phyloP scores from a whole-genome alignment of 768 basidiomycete genomes.

The Saitozyma sp. region DNA sequence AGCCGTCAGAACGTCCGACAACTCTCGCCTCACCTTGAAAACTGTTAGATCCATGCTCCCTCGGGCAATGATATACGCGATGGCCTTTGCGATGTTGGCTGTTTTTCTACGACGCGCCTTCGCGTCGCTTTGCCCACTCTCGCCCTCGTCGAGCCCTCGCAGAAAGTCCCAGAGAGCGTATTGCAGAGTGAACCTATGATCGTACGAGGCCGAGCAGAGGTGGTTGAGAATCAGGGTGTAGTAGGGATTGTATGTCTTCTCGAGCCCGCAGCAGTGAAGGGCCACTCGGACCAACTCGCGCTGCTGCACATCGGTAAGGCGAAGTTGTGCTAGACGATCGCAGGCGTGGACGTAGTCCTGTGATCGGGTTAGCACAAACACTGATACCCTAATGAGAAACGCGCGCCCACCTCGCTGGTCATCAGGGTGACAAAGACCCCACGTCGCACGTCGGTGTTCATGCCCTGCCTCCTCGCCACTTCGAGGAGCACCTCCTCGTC shows the following conservation, averaged over 20 bases:
- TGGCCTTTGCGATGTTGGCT: conserved; percentile 75
- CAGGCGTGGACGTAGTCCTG: conserved; percentile 97
- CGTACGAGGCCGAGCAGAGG: conserved; percentile 73
- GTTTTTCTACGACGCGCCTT: conserved; percentile 26
- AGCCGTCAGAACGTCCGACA: neutral
- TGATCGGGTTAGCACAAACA: neutral
- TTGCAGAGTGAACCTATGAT: conserved; percentile 87
- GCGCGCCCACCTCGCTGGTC: conserved; percentile 79
- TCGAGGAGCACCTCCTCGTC: conserved; percentile 60
- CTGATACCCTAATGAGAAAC: neutral
- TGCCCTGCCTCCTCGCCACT: conserved; percentile 90
- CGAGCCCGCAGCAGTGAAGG: conserved; percentile 79
- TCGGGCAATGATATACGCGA: conserved; percentile 92
- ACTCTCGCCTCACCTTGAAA: conserved; percentile 67
- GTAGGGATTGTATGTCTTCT: conserved; percentile 90
- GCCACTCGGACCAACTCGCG: conserved; percentile 91
- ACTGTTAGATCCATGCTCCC: conserved; percentile 71
- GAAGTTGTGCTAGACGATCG: conserved; percentile 79
- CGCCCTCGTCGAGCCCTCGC: conserved; percentile 81
- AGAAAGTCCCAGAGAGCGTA: conserved; percentile 97
- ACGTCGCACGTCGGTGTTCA: conserved; percentile 95
- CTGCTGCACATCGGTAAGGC: conserved; percentile 83
- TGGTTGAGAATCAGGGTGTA: conserved; percentile 86
- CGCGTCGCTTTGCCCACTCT: conserved; percentile 61
- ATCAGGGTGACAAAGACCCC: conserved; percentile 90